Conservation (phyloP, 78 protist genomes). For the Isochrysis galbana region DNA sequence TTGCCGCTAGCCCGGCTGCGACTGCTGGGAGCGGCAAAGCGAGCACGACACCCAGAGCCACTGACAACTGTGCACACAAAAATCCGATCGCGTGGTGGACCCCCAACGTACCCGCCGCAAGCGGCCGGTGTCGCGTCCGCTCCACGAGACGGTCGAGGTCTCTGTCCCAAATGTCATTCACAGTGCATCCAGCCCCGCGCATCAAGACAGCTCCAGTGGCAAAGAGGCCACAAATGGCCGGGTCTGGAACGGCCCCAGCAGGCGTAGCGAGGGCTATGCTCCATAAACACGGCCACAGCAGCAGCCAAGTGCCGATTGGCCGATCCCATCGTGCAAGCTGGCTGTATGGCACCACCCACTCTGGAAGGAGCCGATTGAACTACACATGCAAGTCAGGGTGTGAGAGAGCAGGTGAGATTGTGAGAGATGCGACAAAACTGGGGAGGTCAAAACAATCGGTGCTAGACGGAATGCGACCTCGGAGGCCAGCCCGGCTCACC, state of each 20-base stretch:
- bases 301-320: slow-evolving; percentile 64
- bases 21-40: slow-evolving; percentile 33
- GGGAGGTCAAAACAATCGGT: too few relatives aligned
- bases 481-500: too few relatives aligned
- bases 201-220: slow-evolving; percentile 80
- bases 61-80: slow-evolving; percentile 53
- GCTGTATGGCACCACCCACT: slow-evolving; percentile 45
- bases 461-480: too few relatives aligned
- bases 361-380: neutral
- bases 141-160: slow-evolving; percentile 81
- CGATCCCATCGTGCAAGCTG: slow-evolving; percentile 50
- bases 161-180: slow-evolving; percentile 88
- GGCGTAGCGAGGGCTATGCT: slow-evolving; percentile 38
- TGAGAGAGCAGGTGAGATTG: too few relatives aligned
- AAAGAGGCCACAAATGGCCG: slow-evolving; percentile 41
- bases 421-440: too few relatives aligned
- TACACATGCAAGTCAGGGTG: neutral
- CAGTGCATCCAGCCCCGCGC: slow-evolving; percentile 92
- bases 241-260: neutral
- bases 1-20: slow-evolving; percentile 58
- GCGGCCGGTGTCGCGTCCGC: slow-evolving; percentile 81
- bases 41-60: slow-evolving; percentile 50
- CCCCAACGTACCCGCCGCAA: slow-evolving; percentile 66
- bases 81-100: slow-evolving; percentile 46
- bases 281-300: slow-evolving; percentile 68